Evolutionary conservation across 352 stramenopile species (phyloP), one percentile per base, ranked within the genome.

Genomic region (Globisporangium alternatum): DNA sequence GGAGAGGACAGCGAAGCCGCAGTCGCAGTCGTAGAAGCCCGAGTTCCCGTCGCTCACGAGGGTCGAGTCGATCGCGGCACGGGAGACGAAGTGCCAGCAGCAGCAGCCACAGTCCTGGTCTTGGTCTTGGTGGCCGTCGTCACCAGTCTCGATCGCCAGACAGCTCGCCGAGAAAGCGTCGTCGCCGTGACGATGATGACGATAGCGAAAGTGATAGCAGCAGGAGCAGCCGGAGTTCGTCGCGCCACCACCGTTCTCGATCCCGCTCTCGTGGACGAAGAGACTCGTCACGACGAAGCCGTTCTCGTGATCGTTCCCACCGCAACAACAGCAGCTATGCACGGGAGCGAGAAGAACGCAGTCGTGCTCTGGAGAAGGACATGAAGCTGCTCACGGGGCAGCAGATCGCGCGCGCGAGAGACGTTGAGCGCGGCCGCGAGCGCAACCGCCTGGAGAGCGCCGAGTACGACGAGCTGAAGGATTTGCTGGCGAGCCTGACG

Each of bases 401-500:
- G 56, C 83, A 92, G 69, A 80, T 94, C 56, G 83, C 83, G 33
- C 78, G 79, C 17, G 83, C 83, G 9, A 73, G 81, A 6, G 85
- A 91, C 15, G 70, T 89, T 55, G 78, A 91, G 60, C 70, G 77
- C 56, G 85, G 85, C 0, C 77, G 78, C 9, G 79, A 87, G 31
- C 70, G 64, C 9, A 89, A 81, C 44, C 72, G 78, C 35, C 66
- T 94, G 13, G 65, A 74, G 22, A 58, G 56, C 22, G 67, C 86
- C 13, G 77, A 82, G 30, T 87, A 90, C 61, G 77, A 89, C 31
- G 72, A 76, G 15, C 80, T 94, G 17, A 70, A 77, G 31, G 61
- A 64, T 10, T 65, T 89, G 49, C 45, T 94, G 41, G 52, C 51
- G 3, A 55, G 61, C 0, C 35, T 91, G 39, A 90, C 83, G 7